phyloP scores from a whole-genome alignment of 768 basidiomycete species.

The Lenzites betulinus region DNA sequence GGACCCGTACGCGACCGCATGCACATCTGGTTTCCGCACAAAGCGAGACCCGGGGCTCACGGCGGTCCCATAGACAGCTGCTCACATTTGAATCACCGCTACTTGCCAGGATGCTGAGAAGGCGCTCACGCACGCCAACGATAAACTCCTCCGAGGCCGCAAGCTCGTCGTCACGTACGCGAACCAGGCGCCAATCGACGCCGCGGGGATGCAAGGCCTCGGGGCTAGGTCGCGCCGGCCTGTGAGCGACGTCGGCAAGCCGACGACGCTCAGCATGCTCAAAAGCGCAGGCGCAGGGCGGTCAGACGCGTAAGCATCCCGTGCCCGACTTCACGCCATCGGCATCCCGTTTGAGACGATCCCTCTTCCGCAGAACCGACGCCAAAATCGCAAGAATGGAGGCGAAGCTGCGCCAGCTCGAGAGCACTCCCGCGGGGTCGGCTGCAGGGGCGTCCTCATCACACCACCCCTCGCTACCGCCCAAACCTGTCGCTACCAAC shows the following conservation, averaged over 20 bases:
- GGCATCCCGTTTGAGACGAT: neutral
- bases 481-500: constrained; percentile 30
- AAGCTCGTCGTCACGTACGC: constrained; percentile 92
- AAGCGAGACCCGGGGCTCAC: constrained; percentile 30
- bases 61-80: neutral
- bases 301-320: constrained; percentile 43
- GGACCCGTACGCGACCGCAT: constrained; percentile 20
- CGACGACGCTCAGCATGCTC: constrained; percentile 86
- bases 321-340: neutral
- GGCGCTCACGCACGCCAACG: constrained; percentile 72
- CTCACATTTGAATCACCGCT: constrained; percentile 12
- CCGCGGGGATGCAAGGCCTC: constrained; percentile 24
- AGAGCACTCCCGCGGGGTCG: constrained; percentile 32
- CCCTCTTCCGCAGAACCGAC: constrained; percentile 56
- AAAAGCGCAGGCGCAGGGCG: constrained; percentile 64
- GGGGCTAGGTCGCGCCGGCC: constrained; percentile 38
- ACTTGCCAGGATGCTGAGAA: constrained; percentile 75
- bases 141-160: constrained; percentile 81
- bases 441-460: constrained; percentile 12
- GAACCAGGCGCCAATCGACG: constrained; percentile 68
- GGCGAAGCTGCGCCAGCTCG: constrained; percentile 88
- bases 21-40: constrained; percentile 7
- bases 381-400: constrained; percentile 96
- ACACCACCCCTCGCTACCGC: constrained; percentile 30
- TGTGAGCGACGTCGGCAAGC: constrained; percentile 60